phyloP scores from a whole-genome alignment of 2,329 filamentous ascomycete species.

The Kalmusia sp. region DNA sequence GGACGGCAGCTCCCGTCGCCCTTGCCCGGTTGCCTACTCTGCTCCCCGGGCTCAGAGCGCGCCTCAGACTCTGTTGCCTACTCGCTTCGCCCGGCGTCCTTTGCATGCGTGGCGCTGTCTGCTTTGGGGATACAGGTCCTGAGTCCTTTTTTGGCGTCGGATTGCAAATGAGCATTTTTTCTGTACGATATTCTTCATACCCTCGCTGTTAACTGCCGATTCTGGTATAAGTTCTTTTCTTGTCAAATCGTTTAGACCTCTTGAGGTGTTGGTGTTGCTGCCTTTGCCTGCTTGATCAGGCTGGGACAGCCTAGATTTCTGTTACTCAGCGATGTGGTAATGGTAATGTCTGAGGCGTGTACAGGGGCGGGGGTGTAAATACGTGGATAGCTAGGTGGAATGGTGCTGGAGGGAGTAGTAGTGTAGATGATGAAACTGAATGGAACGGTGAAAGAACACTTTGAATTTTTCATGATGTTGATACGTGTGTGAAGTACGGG shows the following conservation, averaged over 20 bases:
- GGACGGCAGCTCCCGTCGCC: too few relatives aligned
- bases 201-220: slow-evolving; percentile 16
- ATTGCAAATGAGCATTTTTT: not conserved
- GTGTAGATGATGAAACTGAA: not conserved
- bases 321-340: slow-evolving; percentile 1
- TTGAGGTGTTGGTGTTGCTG: slow-evolving; percentile 4
- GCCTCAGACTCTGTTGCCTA: not conserved
- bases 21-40: slow-evolving; percentile 11
- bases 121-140: not conserved
- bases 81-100: not conserved
- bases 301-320: too few relatives aligned
- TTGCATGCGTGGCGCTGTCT: slow-evolving; percentile 1
- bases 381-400: not conserved
- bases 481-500: too few relatives aligned
- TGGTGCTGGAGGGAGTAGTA: not conserved
- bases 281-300: not conserved
- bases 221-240: not conserved
- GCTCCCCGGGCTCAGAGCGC: not conserved
- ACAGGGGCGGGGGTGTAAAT: not conserved
- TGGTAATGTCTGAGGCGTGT: slow-evolving; percentile 8
- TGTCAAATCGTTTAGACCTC: slow-evolving; percentile 5
- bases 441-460: not conserved
- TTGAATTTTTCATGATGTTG: too few relatives aligned
- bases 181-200: slow-evolving; percentile 24
- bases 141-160: not conserved